These are phyloP conservation scores for Coniella vitis DNA, from an alignment of 2,329 filamentous ascomycete species.

Conservation along the genomic window DNA sequence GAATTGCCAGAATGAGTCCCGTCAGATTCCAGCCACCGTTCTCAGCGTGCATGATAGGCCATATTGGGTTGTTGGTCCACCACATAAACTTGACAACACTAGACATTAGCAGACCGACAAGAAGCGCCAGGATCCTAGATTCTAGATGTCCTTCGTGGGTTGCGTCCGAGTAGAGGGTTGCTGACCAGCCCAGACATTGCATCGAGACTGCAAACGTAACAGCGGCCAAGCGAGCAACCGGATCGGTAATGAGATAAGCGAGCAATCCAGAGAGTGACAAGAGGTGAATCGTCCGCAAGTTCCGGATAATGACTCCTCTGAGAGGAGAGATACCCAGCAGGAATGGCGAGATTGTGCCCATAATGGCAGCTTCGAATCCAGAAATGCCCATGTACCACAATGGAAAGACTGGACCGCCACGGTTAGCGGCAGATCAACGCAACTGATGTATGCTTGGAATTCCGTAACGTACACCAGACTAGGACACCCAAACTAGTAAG, in stretches of 20 bases:
- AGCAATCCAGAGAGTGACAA: slow-evolving; percentile 67
- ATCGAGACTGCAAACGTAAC: slow-evolving; percentile 76
- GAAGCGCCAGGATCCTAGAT: slow-evolving; percentile 72
- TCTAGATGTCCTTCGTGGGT: slow-evolving; percentile 70
- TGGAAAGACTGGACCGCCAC: slow-evolving; percentile 63
- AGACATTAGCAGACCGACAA: slow-evolving; percentile 75
- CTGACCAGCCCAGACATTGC: slow-evolving; percentile 77
- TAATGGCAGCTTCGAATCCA: slow-evolving; percentile 84
- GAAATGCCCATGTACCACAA: slow-evolving; percentile 99
- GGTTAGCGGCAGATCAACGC: not conserved
- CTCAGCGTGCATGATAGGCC: slow-evolving; percentile 83
- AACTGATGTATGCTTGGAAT: not conserved
- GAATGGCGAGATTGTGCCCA: slow-evolving; percentile 75
- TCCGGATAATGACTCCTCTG: slow-evolving; percentile 59
- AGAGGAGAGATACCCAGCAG: slow-evolving; percentile 66
- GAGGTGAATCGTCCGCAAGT: slow-evolving; percentile 66
- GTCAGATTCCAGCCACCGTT: slow-evolving; percentile 92
- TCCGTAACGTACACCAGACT: slow-evolving; percentile 76
- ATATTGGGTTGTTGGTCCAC: slow-evolving; percentile 92
- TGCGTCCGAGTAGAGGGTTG: slow-evolving; percentile 73
- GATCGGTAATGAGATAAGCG: slow-evolving; percentile 69
- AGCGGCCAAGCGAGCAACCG: slow-evolving; percentile 68
- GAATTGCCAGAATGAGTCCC: slow-evolving; percentile 66
- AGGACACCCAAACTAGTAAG: slow-evolving; percentile 81
- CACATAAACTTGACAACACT: slow-evolving; percentile 88